Evolutionary conservation across 2,329 filamentous ascomycete species (phyloP).

Genomic region (Ceratocystis huliohia): DNA sequence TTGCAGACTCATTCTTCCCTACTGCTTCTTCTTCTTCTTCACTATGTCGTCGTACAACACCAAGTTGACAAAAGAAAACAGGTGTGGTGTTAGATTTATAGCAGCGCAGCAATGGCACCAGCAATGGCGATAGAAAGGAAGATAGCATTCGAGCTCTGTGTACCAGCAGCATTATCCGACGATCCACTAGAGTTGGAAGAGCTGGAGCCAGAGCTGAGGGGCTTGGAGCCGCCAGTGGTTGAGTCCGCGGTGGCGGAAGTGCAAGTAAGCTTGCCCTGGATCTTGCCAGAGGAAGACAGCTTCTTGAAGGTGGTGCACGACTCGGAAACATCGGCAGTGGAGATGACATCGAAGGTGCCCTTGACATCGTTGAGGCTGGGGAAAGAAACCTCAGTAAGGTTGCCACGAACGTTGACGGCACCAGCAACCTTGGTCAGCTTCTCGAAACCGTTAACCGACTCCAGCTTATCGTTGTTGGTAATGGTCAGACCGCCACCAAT

Average conservation of each 20-base stretch:
- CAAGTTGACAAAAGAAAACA: neutral
- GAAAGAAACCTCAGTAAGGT: constrained; percentile 64
- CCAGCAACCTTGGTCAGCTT: constrained; percentile 58
- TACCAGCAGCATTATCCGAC: constrained; percentile 31
- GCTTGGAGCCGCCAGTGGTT: constrained; percentile 34
- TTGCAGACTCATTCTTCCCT: too few relatives aligned
- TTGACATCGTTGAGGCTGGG: constrained; percentile 54
- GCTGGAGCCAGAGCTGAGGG: constrained; percentile 24
- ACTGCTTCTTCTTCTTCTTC: neutral
- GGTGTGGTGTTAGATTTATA: constrained; percentile 31
- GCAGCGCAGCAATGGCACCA: constrained; percentile 38
- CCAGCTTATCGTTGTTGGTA: constrained; percentile 75
- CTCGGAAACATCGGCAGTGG: constrained; percentile 46
- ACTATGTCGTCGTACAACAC: neutral
- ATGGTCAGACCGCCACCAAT: constrained; percentile 73
- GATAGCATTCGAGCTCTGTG: constrained; percentile 34
- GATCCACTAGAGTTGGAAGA: constrained; percentile 26
- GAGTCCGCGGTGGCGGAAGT: constrained; percentile 37
- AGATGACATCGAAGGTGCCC: constrained; percentile 59
- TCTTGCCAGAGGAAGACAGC: constrained; percentile 30
- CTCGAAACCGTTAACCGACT: constrained; percentile 53
- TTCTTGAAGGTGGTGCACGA: constrained; percentile 44
- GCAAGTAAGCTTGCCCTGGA: constrained; percentile 41
- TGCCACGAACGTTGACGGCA: constrained; percentile 73
- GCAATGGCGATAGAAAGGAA: constrained; percentile 37